These are phyloP conservation scores for Fusarium sp. DNA, from an alignment of 2,329 filamentous ascomycete species.

Conservation along the genomic window DNA sequence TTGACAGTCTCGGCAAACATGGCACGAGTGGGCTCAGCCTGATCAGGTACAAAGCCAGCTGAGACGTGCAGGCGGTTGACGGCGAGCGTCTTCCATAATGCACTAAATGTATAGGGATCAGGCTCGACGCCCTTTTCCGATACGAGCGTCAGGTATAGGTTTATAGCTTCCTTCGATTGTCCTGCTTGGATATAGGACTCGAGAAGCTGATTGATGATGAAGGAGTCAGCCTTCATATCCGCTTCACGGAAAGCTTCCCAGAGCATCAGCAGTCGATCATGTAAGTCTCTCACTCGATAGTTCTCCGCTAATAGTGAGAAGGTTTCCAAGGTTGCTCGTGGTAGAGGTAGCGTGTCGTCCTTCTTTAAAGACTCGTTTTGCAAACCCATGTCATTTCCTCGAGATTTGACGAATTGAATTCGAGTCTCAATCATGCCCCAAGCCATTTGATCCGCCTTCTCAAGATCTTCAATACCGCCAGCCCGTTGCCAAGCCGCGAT, in stretches of 20 bases:
- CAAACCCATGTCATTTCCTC: slow-evolving; percentile 41
- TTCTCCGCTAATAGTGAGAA: slow-evolving; percentile 79
- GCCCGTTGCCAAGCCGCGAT: slow-evolving; percentile 81
- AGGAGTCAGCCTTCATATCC: slow-evolving; percentile 74
- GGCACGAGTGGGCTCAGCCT: slow-evolving; percentile 50
- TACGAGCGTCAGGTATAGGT: slow-evolving; percentile 66
- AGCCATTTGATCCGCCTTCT: slow-evolving; percentile 73
- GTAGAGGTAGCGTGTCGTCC: slow-evolving; percentile 48
- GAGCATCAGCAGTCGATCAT: slow-evolving; percentile 66
- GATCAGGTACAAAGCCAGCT: slow-evolving; percentile 41
- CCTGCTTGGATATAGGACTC: slow-evolving; percentile 71
- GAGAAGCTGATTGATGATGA: slow-evolving; percentile 83
- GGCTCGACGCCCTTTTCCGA: slow-evolving; percentile 61
- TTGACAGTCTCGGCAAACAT: slow-evolving; percentile 62
- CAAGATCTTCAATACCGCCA: slow-evolving; percentile 61
- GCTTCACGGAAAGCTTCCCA: slow-evolving; percentile 70
- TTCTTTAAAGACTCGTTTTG: neutral
- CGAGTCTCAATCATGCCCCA: slow-evolving; percentile 81
- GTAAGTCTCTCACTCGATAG: slow-evolving; percentile 71
- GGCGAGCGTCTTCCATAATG: slow-evolving; percentile 70
- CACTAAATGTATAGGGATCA: slow-evolving; percentile 74
- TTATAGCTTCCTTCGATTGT: slow-evolving; percentile 62
- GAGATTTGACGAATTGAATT: slow-evolving; percentile 68
- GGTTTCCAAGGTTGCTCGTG: slow-evolving; percentile 77
- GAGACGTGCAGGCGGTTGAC: slow-evolving; percentile 58